phyloP scores from a whole-genome alignment of 441 rosid species.

The Raphanus hybrid region DNA sequence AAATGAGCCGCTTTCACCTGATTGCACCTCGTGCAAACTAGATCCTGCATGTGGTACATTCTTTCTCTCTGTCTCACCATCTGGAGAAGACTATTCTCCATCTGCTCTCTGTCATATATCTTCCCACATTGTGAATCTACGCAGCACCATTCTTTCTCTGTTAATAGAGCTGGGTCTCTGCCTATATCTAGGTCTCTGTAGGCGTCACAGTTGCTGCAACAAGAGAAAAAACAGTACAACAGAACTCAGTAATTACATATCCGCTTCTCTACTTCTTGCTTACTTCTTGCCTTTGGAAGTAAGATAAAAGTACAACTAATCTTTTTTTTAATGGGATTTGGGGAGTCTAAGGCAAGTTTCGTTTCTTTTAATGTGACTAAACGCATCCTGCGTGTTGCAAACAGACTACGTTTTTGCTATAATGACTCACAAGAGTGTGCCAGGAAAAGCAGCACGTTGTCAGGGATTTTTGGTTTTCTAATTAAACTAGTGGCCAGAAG shows the following conservation, averaged over 20 bases:
- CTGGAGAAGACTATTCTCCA: slow-evolving; percentile 91
- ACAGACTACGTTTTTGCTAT: slow-evolving; percentile 7
- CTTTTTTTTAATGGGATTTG: not conserved
- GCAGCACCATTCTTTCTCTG: slow-evolving; percentile 84
- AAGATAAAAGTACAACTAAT: not conserved
- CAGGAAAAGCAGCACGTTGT: slow-evolving; percentile 1
- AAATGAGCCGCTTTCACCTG: slow-evolving; percentile 94
- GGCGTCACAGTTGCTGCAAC: slow-evolving; percentile 89
- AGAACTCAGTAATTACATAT: not conserved
- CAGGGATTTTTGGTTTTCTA: not conserved
- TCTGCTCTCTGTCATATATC: slow-evolving; percentile 73
- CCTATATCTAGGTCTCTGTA: slow-evolving; percentile 92
- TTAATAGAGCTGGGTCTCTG: slow-evolving; percentile 68
- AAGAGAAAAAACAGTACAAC: slow-evolving; percentile 10
- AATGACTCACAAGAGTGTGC: slow-evolving; percentile 12
- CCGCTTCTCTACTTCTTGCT: not conserved
- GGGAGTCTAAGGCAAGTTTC: not conserved
- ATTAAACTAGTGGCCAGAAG: slow-evolving; percentile 14
- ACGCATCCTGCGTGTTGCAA: slow-evolving; percentile 19
- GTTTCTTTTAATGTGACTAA: slow-evolving; percentile 23
- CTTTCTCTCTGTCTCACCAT: slow-evolving; percentile 84
- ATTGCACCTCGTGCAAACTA: slow-evolving; percentile 80
- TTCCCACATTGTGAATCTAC: slow-evolving; percentile 88
- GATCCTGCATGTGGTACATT: slow-evolving; percentile 88
- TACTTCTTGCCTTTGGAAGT: slow-evolving; percentile 6